Evolutionary conservation across 192 early-diverging fungal species (phyloP).

Genomic region (Chytriomyces sp.): DNA sequence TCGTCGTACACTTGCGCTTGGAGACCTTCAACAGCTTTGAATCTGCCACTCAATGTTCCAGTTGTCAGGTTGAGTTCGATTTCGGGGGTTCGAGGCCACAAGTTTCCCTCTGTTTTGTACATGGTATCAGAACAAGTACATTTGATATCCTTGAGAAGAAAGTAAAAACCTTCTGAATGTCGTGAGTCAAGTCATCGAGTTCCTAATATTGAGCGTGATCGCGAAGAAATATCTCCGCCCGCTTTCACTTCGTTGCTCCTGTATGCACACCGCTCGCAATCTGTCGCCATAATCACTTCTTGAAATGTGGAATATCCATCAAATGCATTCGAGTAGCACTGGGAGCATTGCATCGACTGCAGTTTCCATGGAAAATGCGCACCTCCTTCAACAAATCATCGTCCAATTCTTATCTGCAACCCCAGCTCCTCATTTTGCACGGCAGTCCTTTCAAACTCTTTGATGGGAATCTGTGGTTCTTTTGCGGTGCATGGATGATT

Average conservation of each 20-base stretch:
- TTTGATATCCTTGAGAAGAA: too few relatives aligned
- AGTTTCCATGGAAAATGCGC: too few relatives aligned
- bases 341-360: too few relatives aligned
- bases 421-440: conserved; percentile 84
- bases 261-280: conserved; percentile 89
- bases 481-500: conserved; percentile 75
- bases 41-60: conserved; percentile 91
- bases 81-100: conserved; percentile 90
- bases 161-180: conserved; percentile 93
- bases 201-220: conserved; percentile 86
- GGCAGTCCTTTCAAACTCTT: conserved; percentile 72
- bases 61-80: conserved; percentile 82
- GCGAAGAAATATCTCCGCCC: conserved; percentile 79
- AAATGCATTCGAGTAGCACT: too few relatives aligned
- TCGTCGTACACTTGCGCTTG: conserved; percentile 88
- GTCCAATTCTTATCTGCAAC: conserved; percentile 59
- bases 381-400: too few relatives aligned
- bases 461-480: conserved; percentile 76
- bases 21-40: conserved; percentile 94
- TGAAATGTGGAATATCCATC: conserved; percentile 83
- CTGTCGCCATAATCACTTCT: conserved; percentile 94
- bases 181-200: conserved; percentile 84
- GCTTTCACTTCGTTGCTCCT: conserved; percentile 97
- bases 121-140: neutral
- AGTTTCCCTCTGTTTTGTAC: conserved; percentile 73